A percentile compares a stretch with the other conserved stretches of the same genome.
Conservation (phyloP, 2,329 filamentous ascomycete species). For the Epichloe typhina region DNA sequence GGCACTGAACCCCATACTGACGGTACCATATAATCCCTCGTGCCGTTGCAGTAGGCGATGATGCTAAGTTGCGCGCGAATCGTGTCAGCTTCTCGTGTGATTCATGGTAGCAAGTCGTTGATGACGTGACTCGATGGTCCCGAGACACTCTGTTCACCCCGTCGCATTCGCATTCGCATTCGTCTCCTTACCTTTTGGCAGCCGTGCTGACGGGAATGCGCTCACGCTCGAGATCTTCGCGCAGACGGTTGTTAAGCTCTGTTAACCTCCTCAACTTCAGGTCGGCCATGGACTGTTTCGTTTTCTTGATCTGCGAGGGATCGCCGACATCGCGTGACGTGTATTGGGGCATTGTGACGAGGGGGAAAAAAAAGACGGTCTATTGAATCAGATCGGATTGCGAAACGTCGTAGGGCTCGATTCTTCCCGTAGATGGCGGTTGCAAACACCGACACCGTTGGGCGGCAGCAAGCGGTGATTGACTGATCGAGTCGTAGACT, state of each 20-base stretch:
- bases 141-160: not conserved
- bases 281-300: constrained; percentile 98
- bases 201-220: constrained; percentile 93
- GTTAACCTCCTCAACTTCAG: constrained; percentile 92
- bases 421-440: not conserved
- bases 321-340: constrained; percentile 55
- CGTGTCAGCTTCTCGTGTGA: not conserved
- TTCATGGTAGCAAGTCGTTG: not conserved
- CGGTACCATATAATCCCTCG: constrained; percentile 97
- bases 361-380: not conserved
- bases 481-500: not conserved
- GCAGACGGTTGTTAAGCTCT: constrained; percentile 89
- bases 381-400: not conserved
- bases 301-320: constrained; percentile 65
- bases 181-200: constrained; percentile 56
- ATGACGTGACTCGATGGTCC: not conserved
- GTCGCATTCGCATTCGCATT: constrained; percentile 4
- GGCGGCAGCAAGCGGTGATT: not conserved
- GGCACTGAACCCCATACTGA: constrained; percentile 93
- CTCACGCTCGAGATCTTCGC: constrained; percentile 90
- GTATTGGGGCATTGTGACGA: constrained; percentile 48
- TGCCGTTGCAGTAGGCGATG: constrained; percentile 96
- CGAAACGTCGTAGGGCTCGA: not conserved
- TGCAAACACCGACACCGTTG: not conserved
- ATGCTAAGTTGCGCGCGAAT: constrained; percentile 44